phyloP scores from a whole-genome alignment of 352 stramenopile genomes.

The Pythium utonaiense region DNA sequence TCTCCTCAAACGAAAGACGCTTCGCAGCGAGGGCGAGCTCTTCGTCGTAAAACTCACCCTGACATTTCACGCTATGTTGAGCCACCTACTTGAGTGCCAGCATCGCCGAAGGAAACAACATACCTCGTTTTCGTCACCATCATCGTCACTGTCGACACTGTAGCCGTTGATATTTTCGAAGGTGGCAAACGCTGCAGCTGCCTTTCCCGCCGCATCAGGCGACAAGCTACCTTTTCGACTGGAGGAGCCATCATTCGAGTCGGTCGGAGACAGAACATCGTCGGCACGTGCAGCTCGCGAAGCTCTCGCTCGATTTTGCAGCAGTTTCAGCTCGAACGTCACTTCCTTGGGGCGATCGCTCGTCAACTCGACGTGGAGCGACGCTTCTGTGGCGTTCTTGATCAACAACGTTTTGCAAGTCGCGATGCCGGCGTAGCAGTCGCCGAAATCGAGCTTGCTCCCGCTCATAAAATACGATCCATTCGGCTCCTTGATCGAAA shows the following conservation, averaged over 20 bases:
- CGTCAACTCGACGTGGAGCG: slow-evolving; percentile 80
- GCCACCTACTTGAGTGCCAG: too few relatives aligned
- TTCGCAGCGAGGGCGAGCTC: slow-evolving; percentile 57
- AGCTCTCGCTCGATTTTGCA: slow-evolving; percentile 67
- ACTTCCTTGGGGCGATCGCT: slow-evolving; percentile 87
- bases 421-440: slow-evolving; percentile 82
- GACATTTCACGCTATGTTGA: slow-evolving; percentile 18
- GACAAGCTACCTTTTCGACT: slow-evolving; percentile 69
- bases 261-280: slow-evolving; percentile 63
- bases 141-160: slow-evolving; percentile 78
- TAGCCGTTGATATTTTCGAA: slow-evolving; percentile 54
- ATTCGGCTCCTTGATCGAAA: slow-evolving; percentile 83
- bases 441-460: slow-evolving; percentile 85
- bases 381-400: slow-evolving; percentile 81
- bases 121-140: slow-evolving; percentile 84
- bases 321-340: slow-evolving; percentile 84
- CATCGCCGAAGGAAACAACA: background rate
- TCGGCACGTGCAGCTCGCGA: slow-evolving; percentile 52
- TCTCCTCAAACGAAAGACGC: slow-evolving; percentile 77
- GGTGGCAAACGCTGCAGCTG: slow-evolving; percentile 39
- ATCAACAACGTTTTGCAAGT: slow-evolving; percentile 81
- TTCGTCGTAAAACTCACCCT: slow-evolving; percentile 78
- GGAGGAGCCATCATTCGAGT: slow-evolving; percentile 61
- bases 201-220: slow-evolving; percentile 50
- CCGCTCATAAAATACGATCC: slow-evolving; percentile 85